Evolutionary conservation across 768 basidiomycete genomes (phyloP), one percentile per base, ranked within the genome.

Genomic region (Leccinum rimulosum): DNA sequence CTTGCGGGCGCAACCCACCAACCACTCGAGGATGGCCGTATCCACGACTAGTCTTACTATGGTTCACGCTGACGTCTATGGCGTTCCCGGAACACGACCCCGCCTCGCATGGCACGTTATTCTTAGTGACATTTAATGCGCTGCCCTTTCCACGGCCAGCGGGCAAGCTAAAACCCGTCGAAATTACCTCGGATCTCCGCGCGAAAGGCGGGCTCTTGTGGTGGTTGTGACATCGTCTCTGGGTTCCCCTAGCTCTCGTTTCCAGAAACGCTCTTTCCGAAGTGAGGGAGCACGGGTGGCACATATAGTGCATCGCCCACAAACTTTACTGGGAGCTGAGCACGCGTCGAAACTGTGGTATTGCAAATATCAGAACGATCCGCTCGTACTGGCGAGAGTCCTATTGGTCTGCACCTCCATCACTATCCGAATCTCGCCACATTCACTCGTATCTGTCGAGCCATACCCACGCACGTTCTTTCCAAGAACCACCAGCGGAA

Each of bases 11-110:
- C 35, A 28, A 57, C 22, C 56, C 56, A 57, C 57, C 43, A 57
- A 56, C 58, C 58, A 63, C 64, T 55, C 48, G 57, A 66, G 59
- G 57, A 59, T 67, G 58, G 43, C 51, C 11, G 38, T 52, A 27
- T 56, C 48, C 50, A 31, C 47, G 45, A 28, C 43, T 38, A 6
- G 38, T 53, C 30, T 25, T 35, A 33, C 19, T 35, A n/a, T 53
- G 40, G 38, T 31, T 6, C 52, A 30, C 27, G 30, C 57, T 57
- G 66, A 64, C 57, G 51, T 58, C 36, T 10, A 38, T 57, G 33
- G 52, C 30, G 38, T 28, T 22, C 48, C 27, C 60, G 55, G 56
- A 66, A 66, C 67, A 59, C 31, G 19, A 27, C 52, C 55, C 31
- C 50, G 9, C 38, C 22, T 31, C 49, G 15, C 55, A 25, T 3